Conservation (phyloP, 257 asterid genomes). For the Rhazya stricta region DNA sequence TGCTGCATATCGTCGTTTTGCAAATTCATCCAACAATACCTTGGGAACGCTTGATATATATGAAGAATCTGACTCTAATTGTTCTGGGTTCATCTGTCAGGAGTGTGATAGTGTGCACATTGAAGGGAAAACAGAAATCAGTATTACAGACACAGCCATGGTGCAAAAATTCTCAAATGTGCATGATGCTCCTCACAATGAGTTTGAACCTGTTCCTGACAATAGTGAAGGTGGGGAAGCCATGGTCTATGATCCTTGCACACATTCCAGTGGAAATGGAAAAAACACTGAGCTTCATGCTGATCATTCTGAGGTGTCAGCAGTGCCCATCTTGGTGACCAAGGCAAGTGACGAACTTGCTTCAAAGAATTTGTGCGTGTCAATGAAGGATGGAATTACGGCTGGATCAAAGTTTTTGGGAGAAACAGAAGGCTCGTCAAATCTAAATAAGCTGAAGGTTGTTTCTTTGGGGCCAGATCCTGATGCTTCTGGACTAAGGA, state of each 20-base stretch:
- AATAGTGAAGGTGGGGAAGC: conserved; percentile 22
- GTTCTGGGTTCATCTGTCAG: conserved; percentile 9
- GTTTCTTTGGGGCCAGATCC: conserved; percentile 30
- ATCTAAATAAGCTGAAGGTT: background rate
- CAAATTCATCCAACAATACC: conserved; percentile 30
- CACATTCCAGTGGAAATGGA: conserved; percentile 11
- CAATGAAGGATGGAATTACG: background rate
- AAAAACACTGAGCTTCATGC: conserved; percentile 15
- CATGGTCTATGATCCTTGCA: conserved; percentile 30
- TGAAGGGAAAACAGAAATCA: conserved; percentile 10
- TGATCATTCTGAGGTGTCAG: conserved; percentile 17
- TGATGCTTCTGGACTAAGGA: conserved; percentile 26
- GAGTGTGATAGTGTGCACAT: conserved; percentile 8
- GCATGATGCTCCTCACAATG: conserved; percentile 16
- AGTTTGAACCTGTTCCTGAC: conserved; percentile 34
- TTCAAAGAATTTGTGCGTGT: background rate
- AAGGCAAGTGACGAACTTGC: conserved; percentile 27
- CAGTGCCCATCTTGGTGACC: conserved; percentile 19
- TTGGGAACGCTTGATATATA: conserved; percentile 29
- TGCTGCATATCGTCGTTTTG: conserved; percentile 75
- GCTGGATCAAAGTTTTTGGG: conserved; percentile 14
- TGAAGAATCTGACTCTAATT: conserved; percentile 29
- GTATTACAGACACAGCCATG: conserved; percentile 15
- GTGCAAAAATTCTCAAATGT: conserved; percentile 25
- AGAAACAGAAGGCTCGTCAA: conserved; percentile 16